Evolutionary conservation across 257 asterid species (phyloP), one percentile per base, ranked within the genome.

Genomic region (Coffea eugenioides): DNA sequence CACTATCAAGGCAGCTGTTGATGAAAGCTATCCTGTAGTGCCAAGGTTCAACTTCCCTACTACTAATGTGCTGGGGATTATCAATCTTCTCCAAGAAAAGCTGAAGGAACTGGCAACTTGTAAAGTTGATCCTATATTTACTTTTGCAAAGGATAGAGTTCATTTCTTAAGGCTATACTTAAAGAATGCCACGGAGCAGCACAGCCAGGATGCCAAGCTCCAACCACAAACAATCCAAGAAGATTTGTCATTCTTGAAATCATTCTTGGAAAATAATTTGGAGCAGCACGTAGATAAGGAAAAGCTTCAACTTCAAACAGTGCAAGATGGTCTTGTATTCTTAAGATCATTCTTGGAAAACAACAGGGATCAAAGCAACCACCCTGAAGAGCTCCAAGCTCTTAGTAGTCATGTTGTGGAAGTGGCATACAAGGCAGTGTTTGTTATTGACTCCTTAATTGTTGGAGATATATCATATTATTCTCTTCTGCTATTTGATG

Each of bases 391-490:
- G 45, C 36, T 80, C 75, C n/a, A 36, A 21, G 23, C 14, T 45
- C 65, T 41, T 21, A 7, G 70, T 78, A 41, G 14, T 9, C 23
- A 15, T 36, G 70, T 18, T 23, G 14, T 59, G 15, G 67, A 45
- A 49, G 21, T 71, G 5, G 66, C 66, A 31, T 73, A 54, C 68
- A 74, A 74, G 77, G 48, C 79, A 51, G 69, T 65, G 18, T 76
- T 39, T 39, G 43, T 39, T 39, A 4, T 39, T 39, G 43, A 39
- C 43, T 39, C 43, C 43, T 39, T 39, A 39, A 39, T 39, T 2
- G 43, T 39, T 39, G 43, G 43, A 39, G 43, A 39, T 39, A 4
- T 39, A 39, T 39, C 43, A 39, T 39, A 2, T 39, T 39, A 39
- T 39, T 39, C 43, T 39, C 43, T 39, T 2, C 2, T 39, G 43